These are phyloP conservation scores for Erucastrum elatum DNA, from an alignment of 345 rosid species.

Conservation along the genomic window DNA sequence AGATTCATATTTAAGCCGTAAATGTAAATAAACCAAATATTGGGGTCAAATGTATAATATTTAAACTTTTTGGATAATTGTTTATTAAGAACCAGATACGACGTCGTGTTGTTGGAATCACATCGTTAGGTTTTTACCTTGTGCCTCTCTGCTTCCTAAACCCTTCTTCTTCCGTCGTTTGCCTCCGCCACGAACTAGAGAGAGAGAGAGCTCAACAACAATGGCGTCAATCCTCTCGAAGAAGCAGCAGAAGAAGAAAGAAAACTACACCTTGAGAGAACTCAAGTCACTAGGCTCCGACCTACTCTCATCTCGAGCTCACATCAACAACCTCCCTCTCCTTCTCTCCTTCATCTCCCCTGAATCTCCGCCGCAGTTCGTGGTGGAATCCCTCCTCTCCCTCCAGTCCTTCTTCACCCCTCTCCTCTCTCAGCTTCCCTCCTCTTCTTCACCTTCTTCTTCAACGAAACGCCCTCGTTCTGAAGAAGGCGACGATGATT, in stretches of 20 bases:
- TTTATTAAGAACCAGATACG: neutral
- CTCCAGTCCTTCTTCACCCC: constrained; percentile 91
- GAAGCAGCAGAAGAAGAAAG: constrained; percentile 39
- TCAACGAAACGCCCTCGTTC: constrained; percentile 33
- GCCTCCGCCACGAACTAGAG: constrained; percentile 7
- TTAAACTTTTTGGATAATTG: no score
- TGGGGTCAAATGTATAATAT: no score
- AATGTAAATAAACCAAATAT: no score
- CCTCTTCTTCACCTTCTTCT: constrained; percentile 43
- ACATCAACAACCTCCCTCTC: constrained; percentile 76
- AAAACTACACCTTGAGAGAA: constrained; percentile 51
- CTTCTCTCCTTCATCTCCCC: constrained; percentile 72
- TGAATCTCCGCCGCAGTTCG: constrained; percentile 57
- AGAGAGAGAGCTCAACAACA: constrained; percentile 32
- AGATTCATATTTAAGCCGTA: no score
- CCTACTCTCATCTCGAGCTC: constrained; percentile 73
- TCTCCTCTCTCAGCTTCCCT: constrained; percentile 71
- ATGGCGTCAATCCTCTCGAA: constrained; percentile 52
- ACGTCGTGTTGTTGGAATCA: neutral
- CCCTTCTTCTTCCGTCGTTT: neutral
- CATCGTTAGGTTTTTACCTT: constrained; percentile 11
- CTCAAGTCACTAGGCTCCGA: constrained; percentile 64
- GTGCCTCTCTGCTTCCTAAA: neutral
- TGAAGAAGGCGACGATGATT: constrained; percentile 22
- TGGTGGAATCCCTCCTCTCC: constrained; percentile 80